Conservation (phyloP, 306 rosid genomes). For the Vigna reflexopilosa region DNA sequence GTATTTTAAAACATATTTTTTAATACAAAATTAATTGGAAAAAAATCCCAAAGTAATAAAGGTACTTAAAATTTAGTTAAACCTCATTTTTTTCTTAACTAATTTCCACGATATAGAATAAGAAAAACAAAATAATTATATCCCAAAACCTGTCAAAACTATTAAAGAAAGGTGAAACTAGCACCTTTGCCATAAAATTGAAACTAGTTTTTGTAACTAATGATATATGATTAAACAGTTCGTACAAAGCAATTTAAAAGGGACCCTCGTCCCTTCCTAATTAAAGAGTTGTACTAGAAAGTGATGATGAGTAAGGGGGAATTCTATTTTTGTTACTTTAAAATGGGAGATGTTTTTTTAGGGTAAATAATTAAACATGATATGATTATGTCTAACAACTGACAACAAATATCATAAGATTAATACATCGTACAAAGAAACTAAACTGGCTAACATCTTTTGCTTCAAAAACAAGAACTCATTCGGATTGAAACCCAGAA, state of each 20-base stretch:
- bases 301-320: neutral
- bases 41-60: too few species aligned
- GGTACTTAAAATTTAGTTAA: too few species aligned
- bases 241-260: neutral
- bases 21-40: too few species aligned
- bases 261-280: neutral
- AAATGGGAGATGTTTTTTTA: neutral
- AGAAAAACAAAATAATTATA: too few species aligned
- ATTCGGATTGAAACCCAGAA: neutral
- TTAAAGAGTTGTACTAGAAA: neutral
- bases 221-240: neutral
- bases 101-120: too few species aligned
- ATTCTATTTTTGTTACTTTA: neutral
- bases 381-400: conserved; percentile 42
- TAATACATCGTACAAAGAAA: conserved; percentile 7
- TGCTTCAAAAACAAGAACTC: neutral
- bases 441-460: neutral
- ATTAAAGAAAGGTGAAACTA: too few species aligned
- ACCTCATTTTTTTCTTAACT: too few species aligned
- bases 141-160: too few species aligned
- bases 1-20: too few species aligned
- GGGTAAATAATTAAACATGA: conserved; percentile 35
- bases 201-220: too few species aligned
- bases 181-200: too few species aligned
- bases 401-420: conserved; percentile 26